Evolutionary conservation across 2,329 filamentous ascomycete species (phyloP), one percentile per base, ranked within the genome.

Genomic region (Botrytis cinerea): DNA sequence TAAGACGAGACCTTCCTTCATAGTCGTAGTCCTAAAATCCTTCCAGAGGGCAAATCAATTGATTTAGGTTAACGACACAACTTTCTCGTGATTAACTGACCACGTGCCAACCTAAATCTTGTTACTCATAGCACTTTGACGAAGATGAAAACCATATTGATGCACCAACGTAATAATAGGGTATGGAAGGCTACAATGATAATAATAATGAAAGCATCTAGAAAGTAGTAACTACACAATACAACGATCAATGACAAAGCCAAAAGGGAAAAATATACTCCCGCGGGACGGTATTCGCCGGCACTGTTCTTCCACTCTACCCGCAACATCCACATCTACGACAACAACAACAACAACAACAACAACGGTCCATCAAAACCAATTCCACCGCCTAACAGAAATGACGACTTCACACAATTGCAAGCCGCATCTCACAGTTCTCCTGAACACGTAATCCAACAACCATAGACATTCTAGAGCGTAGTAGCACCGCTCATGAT

Each of bases 401-500:
- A 40, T 14, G 51, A 54, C 5, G 40, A 40, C 22, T 40, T 8
- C 22, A 14, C 35, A 61, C 35, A 6, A 35, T 35, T 35, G 35
- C 35, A 35, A 38, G 59, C 59, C 59, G 35, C 35, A 61, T 61
- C 10, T 40, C 35, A 25, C 22, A 40, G 8, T n/a, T 25, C 5
- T 61, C 22, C 12, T 14, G 8, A n/a, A 3, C n/a, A 28, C n/a
- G 14, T 18, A 4, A 6, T 18, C 14, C 16, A n/a, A 4, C 2
- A 40, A 8, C 14, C 6, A 14, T 38, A 25, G 6, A 20, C 38
- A 0, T 43, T 6, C 25, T 63, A 63, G 38, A 63, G 35, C 5
- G 60, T 28, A 28, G 60, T 28, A 20, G 38, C 60, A 28, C 35
- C 38, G 9, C 69, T 64, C 75, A 78, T 78, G 35, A 78, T 75